phyloP scores from a whole-genome alignment of 805 yeast species.

The Starmerella khaoyaiensis region DNA sequence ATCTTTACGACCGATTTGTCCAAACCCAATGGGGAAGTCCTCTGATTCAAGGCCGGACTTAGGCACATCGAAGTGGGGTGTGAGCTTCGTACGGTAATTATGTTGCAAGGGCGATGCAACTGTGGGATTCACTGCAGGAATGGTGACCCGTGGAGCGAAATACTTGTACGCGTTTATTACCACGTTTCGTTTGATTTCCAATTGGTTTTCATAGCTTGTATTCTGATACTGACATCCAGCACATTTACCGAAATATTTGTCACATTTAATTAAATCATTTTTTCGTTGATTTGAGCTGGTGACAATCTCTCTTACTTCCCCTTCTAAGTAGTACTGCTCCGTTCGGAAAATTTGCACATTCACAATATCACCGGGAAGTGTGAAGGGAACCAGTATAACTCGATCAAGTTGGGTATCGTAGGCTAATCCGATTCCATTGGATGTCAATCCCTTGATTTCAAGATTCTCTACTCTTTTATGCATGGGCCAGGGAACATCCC shows the following conservation, averaged over 20 bases:
- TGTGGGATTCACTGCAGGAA: conserved; percentile 55
- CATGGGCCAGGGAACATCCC: conserved; percentile 32
- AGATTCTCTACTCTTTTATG: conserved; percentile 52
- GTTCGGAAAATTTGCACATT: conserved; percentile 61
- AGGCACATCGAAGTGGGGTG: conserved; percentile 88
- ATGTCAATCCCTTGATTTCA: conserved; percentile 43
- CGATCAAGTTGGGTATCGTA: conserved; percentile 44
- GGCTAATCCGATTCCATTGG: conserved; percentile 84
- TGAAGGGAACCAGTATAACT: conserved; percentile 72
- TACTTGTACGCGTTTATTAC: conserved; percentile 69
- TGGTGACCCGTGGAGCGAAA: conserved; percentile 38
- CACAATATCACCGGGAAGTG: conserved; percentile 73
- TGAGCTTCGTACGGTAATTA: conserved; percentile 78
- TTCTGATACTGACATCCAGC: conserved; percentile 93
- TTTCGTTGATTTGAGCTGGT: conserved; percentile 37
- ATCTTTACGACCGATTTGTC: conserved; percentile 54
- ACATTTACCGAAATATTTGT: conserved; percentile 80
- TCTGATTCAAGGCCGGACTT: conserved; percentile 25
- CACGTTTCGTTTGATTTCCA: conserved; percentile 57
- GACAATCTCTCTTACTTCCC: conserved; percentile 51
- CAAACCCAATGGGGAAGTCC: conserved; percentile 70
- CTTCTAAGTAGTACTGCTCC: conserved; percentile 58
- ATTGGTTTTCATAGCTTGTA: conserved; percentile 58
- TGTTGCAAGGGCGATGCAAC: conserved; percentile 65
- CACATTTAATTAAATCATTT: conserved; percentile 53